A percentile compares a stretch with the other conserved stretches of the same genome.
phyloP scores from a whole-genome alignment of 1,284 basidiomycete genomes.

The Puccinia novopanici region DNA sequence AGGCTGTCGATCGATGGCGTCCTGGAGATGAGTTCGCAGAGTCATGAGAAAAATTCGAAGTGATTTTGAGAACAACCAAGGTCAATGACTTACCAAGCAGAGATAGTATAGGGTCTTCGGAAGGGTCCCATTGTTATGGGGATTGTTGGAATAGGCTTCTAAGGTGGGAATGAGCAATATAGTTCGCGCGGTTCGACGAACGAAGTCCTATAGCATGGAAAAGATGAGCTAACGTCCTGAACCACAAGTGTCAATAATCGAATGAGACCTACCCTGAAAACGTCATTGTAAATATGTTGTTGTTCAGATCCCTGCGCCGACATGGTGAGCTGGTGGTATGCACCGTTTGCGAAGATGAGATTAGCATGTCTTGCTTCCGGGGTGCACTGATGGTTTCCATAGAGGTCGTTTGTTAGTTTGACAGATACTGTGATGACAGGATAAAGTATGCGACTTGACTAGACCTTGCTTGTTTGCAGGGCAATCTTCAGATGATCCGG shows the following conservation, averaged over 20 bases:
- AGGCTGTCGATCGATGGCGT: not conserved
- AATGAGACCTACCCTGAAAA: not conserved
- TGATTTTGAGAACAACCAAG: too few relatives aligned
- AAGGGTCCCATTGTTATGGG: not conserved
- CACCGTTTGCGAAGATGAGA: not conserved
- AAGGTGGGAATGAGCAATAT: not conserved
- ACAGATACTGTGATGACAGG: not conserved
- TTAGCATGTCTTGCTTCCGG: not conserved
- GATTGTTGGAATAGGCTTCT: not conserved
- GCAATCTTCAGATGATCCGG: not conserved
- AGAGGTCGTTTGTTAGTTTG: too few relatives aligned
- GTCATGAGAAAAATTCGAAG: not conserved
- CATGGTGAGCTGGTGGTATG: too few relatives aligned
- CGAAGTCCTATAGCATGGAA: not conserved
- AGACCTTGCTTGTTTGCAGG: not conserved
- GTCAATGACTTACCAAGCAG: not conserved
- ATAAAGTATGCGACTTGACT: too few relatives aligned
- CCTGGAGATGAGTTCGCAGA: not conserved
- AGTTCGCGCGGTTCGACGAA: not conserved
- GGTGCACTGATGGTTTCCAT: too few relatives aligned
- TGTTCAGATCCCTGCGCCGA: not conserved
- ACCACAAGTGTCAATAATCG: not conserved
- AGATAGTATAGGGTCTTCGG: not conserved
- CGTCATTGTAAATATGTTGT: not conserved
- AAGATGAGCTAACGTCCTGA: not conserved